phyloP scores from a whole-genome alignment of 192 early-diverging fungal genomes.

The Coemansia sp. region DNA sequence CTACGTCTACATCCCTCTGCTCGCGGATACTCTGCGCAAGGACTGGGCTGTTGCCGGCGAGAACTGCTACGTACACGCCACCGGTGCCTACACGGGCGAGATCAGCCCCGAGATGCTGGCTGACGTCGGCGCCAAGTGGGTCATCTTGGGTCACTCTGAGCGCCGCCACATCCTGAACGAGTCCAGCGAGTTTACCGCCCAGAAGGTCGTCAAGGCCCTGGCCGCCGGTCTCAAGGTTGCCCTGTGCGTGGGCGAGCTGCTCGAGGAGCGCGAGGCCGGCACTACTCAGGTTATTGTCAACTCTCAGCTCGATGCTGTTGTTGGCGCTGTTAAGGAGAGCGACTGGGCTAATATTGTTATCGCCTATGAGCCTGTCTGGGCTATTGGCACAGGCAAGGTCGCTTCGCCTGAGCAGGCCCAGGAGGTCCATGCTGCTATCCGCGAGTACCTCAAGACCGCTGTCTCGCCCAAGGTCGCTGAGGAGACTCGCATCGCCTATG shows the following conservation, averaged over 20 bases:
- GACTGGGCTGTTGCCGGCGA: slow-evolving; percentile 93
- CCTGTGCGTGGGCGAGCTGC: slow-evolving; percentile 94
- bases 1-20: slow-evolving; percentile 81
- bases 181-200: slow-evolving; percentile 83
- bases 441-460: slow-evolving; percentile 80
- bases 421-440: slow-evolving; percentile 89
- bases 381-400: slow-evolving; percentile 98
- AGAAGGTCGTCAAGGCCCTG: slow-evolving; percentile 87
- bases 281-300: slow-evolving; percentile 83
- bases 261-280: slow-evolving; percentile 89
- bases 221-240: slow-evolving; percentile 87
- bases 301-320: slow-evolving; percentile 86
- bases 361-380: slow-evolving; percentile 99
- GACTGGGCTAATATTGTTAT: slow-evolving; percentile 95
- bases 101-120: slow-evolving; percentile 93
- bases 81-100: slow-evolving; percentile 98
- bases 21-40: slow-evolving; percentile 71
- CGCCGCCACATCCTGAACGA: slow-evolving; percentile 91
- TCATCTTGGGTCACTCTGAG: slow-evolving; percentile 98
- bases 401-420: slow-evolving; percentile 94
- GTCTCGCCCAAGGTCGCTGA: slow-evolving; percentile 85
- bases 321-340: slow-evolving; percentile 59
- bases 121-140: slow-evolving; percentile 94
- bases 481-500: slow-evolving; percentile 91
- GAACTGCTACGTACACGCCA: slow-evolving; percentile 83